Percentiles rank a stretch among this genome's conserved stretches.
Conservation (phyloP, 768 basidiomycete species). For the Xerocomus brunneocitrinus region DNA sequence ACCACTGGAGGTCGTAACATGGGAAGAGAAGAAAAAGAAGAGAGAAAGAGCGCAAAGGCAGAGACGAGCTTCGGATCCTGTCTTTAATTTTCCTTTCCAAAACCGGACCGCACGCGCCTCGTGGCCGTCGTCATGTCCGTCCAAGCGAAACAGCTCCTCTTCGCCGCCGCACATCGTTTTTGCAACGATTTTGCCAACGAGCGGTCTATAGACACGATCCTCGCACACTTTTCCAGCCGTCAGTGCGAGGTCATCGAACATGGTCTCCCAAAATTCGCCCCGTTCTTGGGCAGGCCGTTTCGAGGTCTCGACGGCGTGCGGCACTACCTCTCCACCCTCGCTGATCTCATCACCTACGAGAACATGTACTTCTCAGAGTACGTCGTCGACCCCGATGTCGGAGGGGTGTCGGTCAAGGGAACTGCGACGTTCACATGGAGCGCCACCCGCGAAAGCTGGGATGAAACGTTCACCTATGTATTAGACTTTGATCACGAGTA, state of each 20-base stretch:
- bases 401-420: conserved; percentile 54
- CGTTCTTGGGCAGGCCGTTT: conserved; percentile 56
- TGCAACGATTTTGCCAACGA: conserved; percentile 50
- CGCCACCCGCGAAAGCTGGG: conserved; percentile 50
- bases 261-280: conserved; percentile 49
- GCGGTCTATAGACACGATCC: conserved; percentile 37
- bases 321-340: conserved; percentile 48
- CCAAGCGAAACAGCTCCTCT: conserved; percentile 31
- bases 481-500: conserved; percentile 55
- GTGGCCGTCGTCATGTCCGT: not conserved
- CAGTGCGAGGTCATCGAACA: conserved; percentile 48
- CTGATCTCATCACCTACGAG: conserved; percentile 44
- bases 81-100: not conserved
- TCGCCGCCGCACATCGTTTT: conserved; percentile 42
- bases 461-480: conserved; percentile 57
- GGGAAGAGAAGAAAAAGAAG: not conserved
- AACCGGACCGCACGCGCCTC: not conserved
- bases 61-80: not conserved
- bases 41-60: not conserved
- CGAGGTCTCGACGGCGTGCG: conserved; percentile 39
- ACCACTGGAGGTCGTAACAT: conserved; percentile 1
- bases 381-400: conserved; percentile 45
- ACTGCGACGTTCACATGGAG: conserved; percentile 54
- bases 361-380: conserved; percentile 53
- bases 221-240: conserved; percentile 48